Conservation (phyloP, 805 yeast species). For the Yamadazyma insecticola region DNA sequence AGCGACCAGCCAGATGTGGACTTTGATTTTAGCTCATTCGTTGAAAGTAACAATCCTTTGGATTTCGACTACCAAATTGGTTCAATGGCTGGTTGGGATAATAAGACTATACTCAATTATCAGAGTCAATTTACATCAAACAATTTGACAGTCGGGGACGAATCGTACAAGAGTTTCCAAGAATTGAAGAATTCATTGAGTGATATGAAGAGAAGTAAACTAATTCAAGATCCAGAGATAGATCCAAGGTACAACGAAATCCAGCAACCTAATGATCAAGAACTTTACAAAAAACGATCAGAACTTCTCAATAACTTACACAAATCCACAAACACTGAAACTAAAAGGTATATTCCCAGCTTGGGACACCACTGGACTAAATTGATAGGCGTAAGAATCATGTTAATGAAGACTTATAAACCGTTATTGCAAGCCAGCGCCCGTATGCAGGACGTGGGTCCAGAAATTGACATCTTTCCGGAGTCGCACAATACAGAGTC, state of each 20-base stretch:
- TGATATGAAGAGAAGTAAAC: too few relatives aligned
- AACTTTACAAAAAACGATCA: not conserved
- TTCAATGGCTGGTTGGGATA: conserved; percentile 74
- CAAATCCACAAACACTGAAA: conserved; percentile 1
- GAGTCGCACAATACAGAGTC: not conserved
- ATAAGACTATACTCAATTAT: conserved; percentile 22
- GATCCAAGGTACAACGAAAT: too few relatives aligned
- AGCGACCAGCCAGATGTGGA: conserved; percentile 48
- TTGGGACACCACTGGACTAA: conserved; percentile 32
- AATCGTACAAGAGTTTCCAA: not conserved
- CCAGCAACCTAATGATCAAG: conserved; percentile 1
- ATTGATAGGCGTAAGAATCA: conserved; percentile 18
- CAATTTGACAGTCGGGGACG: conserved; percentile 1
- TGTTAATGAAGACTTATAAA: conserved; percentile 24
- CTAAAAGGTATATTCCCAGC: conserved; percentile 24
- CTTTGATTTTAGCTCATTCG: not conserved
- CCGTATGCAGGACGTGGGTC: too few relatives aligned
- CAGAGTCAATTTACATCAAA: conserved; percentile 4
- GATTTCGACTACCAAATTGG: conserved; percentile 64
- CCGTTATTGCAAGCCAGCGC: conserved; percentile 18
- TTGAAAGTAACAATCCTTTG: conserved; percentile 28
- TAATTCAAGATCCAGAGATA: too few relatives aligned
- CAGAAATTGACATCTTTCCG: not conserved
- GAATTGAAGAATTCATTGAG: too few relatives aligned
- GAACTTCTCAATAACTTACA: conserved; percentile 1